Evolutionary conservation across 495 filamentous ascomycete species (phyloP), one percentile per base, ranked within the genome.

Genomic region (Aspergillus leporis): DNA sequence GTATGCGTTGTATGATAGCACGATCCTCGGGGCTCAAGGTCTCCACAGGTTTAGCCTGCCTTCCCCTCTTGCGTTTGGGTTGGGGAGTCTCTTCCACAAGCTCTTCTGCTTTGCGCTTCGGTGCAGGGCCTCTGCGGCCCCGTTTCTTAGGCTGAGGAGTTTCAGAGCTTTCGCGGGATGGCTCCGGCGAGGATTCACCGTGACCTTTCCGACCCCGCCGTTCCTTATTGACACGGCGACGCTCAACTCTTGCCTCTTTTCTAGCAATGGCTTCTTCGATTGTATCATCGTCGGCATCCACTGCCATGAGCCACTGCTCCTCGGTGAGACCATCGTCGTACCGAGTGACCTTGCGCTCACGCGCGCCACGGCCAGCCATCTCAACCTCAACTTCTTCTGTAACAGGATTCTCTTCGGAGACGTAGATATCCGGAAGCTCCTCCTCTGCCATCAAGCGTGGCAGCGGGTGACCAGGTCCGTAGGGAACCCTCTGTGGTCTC

Each of bases 281-380:
- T 0, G 84, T 87, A 61, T 98, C 95, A 10, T 98, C 94, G 55
- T 97, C 92, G 58, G 95, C 90, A 68, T 98, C 94, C 36, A 98
- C 92, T 55, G 94, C 93, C 70, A 83, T 80, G 32, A 90, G 70
- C 94, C 94, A 98, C 75, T 98, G 95, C 75, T 98, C 94, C 71
- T 98, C 95, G 4, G 94, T 97, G 43, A 98, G 87, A 28, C 95
- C 94, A 66, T 98, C 94, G 70, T 98, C 94, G 70, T 98, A 98
- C 70, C 90, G 90, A 58, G 96, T 92, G 53, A 90, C 82, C 66
- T 90, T 97, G 64, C 94, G 85, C 76, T 98, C 95, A 75, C 94
- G 87, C 57, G 92, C 92, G 55, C 94, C 94, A 70, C 94, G 91
- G 32, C 94, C 94, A 41, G 87, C 82, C 25, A 88, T 81, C 48